Evolutionary conservation across 1,139 yeast genomes (phyloP), one percentile per base, ranked within the genome.

Genomic region (Pichia sp.): DNA sequence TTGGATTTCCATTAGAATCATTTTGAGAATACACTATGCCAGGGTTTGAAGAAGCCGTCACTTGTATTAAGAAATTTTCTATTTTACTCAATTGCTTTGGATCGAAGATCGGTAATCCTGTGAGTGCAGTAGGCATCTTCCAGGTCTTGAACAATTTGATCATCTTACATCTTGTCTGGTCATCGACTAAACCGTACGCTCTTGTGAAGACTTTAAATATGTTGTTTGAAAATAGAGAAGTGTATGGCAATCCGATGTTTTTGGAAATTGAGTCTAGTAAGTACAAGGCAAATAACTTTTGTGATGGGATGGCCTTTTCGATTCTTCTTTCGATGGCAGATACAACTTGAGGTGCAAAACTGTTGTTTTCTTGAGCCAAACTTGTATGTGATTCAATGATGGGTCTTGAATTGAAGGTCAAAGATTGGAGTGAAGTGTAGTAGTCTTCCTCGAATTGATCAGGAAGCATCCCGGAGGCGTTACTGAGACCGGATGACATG

Each of bases 191-290:
- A 28, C 89, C 77, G 62, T 88, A 94, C 2, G 91, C 84, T 53
- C 81, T 83, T 22, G 88, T 81, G 66, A 85, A 93, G 3, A 87
- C 70, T 57, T 74, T 78, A 67, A 75, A 83, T 37, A 89, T 70
- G 44, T 82, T 83, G 45, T 69, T 77, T 6, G 90, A 85, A 62
- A 91, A 81, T 51, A 85, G 67, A 11, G 81, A 73, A 32, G 90
- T 87, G 63, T 91, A 93, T 1, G 98, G 97, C 52, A 82, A 77
- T 7, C 97, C 97, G 20, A 89, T 84, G 58, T 84, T 87, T 67
- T 93, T 93, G 67, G 95, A 86, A 40, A 93, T 85, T n/a, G 97
- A 90, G 65, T 93, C 99, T 48, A 93, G 69, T 42, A 91, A 74
- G 63, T 91, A 93, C 55, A 93, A 73, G 4, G 94, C 82, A 59